phyloP scores from a whole-genome alignment of 768 basidiomycete genomes.

The Suillus sp. region DNA sequence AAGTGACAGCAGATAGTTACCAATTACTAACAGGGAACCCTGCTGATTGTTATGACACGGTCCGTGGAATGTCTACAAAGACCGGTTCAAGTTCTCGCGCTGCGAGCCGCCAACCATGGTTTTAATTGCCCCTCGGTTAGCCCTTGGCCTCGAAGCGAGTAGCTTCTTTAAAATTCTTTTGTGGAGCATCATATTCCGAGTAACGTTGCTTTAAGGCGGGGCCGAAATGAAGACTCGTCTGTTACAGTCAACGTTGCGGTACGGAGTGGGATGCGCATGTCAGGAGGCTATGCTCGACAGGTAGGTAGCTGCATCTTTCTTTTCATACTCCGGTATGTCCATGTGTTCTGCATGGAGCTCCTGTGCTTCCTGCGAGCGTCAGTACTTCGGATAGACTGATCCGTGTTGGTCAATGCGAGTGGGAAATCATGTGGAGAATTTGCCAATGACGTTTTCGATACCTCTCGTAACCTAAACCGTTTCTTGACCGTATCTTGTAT shows the following conservation, averaged over 20 bases:
- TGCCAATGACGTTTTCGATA: constrained; percentile 5
- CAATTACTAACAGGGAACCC: background rate
- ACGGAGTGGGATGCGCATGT: background rate
- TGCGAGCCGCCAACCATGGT: background rate
- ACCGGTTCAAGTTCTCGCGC: background rate
- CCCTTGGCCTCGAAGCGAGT: constrained; percentile 4
- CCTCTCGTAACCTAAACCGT: constrained; percentile 3
- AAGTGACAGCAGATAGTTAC: background rate
- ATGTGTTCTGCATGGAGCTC: background rate
- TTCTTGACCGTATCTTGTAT: background rate
- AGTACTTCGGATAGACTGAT: constrained; percentile 1
- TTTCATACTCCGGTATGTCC: background rate
- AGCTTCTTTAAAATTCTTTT: background rate
- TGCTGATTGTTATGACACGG: constrained; percentile 2
- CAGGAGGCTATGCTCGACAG: background rate
- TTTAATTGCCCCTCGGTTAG: background rate
- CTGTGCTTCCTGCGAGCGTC: background rate
- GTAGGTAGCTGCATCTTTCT: background rate
- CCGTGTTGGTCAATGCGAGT: background rate
- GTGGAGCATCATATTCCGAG: background rate
- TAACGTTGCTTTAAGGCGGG: background rate
- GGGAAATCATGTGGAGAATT: constrained; percentile 5
- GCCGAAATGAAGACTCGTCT: background rate
- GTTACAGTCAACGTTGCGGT: background rate
- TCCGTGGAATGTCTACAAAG: constrained; percentile 6